Evolutionary conservation across 2,329 filamentous ascomycete species (phyloP), one percentile per base, ranked within the genome.

Genomic region (Westerdykella sp.): DNA sequence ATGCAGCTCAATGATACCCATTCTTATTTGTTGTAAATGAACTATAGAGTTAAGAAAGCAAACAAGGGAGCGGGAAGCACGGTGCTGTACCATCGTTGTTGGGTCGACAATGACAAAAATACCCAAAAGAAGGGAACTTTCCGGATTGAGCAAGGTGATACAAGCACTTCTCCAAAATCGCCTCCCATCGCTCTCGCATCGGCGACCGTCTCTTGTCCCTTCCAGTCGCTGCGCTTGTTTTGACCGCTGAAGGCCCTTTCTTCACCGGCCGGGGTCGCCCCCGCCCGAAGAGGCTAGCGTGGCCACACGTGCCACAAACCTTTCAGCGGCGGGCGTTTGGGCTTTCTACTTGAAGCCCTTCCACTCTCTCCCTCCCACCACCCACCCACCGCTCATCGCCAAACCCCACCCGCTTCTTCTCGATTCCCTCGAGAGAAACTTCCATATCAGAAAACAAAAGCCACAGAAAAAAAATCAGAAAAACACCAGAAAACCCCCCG

Each of bases 381-480:
- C 45, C 25, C 51, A 49, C 44, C 48, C 50, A 60, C 50, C 50
- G 50, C 50, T 53, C 49, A 49, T 46, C 45, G 43, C 47, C 54
- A 50, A 56, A 47, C 40, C 43, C 34, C 50, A 52, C 49, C 43
- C 50, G 53, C 53, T 55, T 54, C 48, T 46, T 56, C 53, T 53
- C 55, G 57, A 56, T 62, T 55, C 61, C 49, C 53, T 55, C 53
- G 57, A 51, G 60, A 35, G 52, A 58, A 52, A 54, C 48, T 47
- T 47, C 43, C 59, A 64, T 60, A 65, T 60, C 58, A 59, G 57
- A 64, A 35, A 11, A 14, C 32, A 35, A 65, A 63, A 65, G 57
- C 56, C 54, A 55, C 25, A 28, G 25, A 56, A 64, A 65, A 66
- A 66, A 66, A 64, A 62, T 56, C 43, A 56, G 64, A 57, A 66